A percentile compares a stretch with the other conserved stretches of the same genome.
Conservation (phyloP, 805 yeast species). For the Wickerhamiella kurtzmanii region DNA sequence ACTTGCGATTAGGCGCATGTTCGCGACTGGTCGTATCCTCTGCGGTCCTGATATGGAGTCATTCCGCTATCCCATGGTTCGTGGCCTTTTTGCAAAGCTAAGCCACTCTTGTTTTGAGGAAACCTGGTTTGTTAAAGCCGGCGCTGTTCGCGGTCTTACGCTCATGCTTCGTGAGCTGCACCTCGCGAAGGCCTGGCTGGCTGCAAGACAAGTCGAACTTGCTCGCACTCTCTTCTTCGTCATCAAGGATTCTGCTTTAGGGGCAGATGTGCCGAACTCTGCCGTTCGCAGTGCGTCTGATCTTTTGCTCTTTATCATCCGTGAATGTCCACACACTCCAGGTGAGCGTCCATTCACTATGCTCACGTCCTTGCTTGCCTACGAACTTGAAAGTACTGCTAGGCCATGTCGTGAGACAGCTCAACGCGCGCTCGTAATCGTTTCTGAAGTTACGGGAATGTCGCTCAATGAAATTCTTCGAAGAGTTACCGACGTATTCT, state of each 20-base stretch:
- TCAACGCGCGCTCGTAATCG: constrained; percentile 49
- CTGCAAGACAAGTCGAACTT: constrained; percentile 67
- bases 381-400: constrained; percentile 84
- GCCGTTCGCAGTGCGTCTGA: constrained; percentile 62
- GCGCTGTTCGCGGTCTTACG: constrained; percentile 75
- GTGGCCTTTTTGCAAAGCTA: constrained; percentile 65
- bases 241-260: constrained; percentile 57
- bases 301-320: constrained; percentile 49
- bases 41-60: constrained; percentile 59
- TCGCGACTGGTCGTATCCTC: constrained; percentile 44
- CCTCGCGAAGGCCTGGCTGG: constrained; percentile 61
- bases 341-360: constrained; percentile 62
- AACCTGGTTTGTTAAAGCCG: constrained; percentile 69
- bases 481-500: constrained; percentile 66
- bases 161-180: constrained; percentile 55
- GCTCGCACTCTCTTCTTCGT: constrained; percentile 81
- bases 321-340: constrained; percentile 28
- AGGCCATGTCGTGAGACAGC: constrained; percentile 71
- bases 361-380: constrained; percentile 75
- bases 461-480: constrained; percentile 63
- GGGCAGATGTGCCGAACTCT: constrained; percentile 70
- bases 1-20: constrained; percentile 48
- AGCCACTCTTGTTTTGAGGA: constrained; percentile 89
- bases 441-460: constrained; percentile 57
- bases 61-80: constrained; percentile 55